Evolutionary conservation across 371 early-diverging fungal species (phyloP).

Genomic region (Chytridiales sp.): DNA sequence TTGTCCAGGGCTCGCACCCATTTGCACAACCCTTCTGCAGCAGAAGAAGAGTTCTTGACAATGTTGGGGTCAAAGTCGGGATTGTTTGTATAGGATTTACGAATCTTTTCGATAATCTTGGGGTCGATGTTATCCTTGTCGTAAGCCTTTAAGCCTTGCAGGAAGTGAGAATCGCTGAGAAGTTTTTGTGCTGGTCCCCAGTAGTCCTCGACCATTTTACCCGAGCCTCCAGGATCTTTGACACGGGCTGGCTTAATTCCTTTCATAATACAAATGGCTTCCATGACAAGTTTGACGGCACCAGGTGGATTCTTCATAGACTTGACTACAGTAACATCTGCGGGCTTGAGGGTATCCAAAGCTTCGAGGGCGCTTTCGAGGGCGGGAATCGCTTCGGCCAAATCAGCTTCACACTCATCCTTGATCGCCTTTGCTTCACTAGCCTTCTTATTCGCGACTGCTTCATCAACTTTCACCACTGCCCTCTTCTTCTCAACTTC

Average conservation of each 20-base stretch:
- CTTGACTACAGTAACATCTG: constrained; percentile 59
- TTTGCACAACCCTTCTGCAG: constrained; percentile 60
- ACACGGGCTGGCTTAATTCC: constrained; percentile 54
- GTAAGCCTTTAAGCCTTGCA: constrained; percentile 47
- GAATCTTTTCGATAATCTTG: constrained; percentile 51
- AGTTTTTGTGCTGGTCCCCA: constrained; percentile 57
- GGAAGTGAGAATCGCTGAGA: constrained; percentile 54
- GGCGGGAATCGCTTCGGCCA: constrained; percentile 55
- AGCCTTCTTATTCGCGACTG: constrained; percentile 54
- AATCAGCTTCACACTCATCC: constrained; percentile 57
- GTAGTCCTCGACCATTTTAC: constrained; percentile 60
- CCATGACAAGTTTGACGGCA: constrained; percentile 60
- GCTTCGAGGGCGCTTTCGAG: constrained; percentile 56
- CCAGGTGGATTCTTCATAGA: constrained; percentile 64
- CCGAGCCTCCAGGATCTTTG: constrained; percentile 54
- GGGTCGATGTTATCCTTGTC: constrained; percentile 55
- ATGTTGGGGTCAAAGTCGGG: constrained; percentile 60
- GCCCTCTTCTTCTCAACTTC: constrained; percentile 56
- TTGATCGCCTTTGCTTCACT: constrained; percentile 56
- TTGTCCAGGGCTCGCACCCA: constrained; percentile 62
- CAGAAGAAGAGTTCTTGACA: constrained; percentile 57
- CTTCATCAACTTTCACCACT: constrained; percentile 54
- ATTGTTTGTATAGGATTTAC: constrained; percentile 54
- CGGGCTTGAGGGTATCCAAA: constrained; percentile 56
- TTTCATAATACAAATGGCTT: constrained; percentile 60